Evolutionary conservation across 73 alveolate species (phyloP).

Genomic region (Paramecium primaurelia): DNA sequence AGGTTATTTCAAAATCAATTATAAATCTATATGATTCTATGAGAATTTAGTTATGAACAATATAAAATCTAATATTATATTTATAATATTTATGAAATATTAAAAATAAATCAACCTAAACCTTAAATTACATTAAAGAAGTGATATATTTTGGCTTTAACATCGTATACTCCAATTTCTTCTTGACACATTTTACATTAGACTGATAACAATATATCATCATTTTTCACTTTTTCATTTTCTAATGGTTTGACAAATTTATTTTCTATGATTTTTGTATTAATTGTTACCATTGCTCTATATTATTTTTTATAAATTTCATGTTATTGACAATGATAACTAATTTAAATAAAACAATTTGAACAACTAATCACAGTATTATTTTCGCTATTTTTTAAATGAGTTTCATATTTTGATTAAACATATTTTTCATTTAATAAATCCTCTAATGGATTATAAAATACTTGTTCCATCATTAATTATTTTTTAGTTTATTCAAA

Average conservation of each 20-base stretch:
- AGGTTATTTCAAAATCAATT: too few species aligned
- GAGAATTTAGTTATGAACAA: too few species aligned
- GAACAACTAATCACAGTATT: background rate
- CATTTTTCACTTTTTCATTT: background rate
- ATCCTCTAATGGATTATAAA: conserved; percentile 58
- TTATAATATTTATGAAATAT: too few species aligned
- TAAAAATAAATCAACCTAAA: background rate
- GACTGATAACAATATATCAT: background rate
- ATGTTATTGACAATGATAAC: conserved; percentile 8
- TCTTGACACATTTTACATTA: background rate
- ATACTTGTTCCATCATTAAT: conserved; percentile 34
- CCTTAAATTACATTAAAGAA: background rate
- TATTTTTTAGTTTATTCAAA: background rate
- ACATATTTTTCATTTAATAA: conserved; percentile 36
- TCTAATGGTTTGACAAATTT: background rate
- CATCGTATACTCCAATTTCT: background rate
- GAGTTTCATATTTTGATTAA: background rate
- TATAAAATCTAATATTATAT: too few species aligned
- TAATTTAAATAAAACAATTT: background rate
- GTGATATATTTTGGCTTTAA: background rate
- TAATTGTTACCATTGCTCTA: conserved; percentile 19
- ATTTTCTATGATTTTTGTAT: conserved; percentile 13
- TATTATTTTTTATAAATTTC: background rate
- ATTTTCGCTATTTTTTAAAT: background rate
- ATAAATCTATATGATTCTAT: too few species aligned